These are phyloP conservation scores for Penicillium chermesinum DNA, from an alignment of 495 filamentous ascomycete genomes.

Conservation along the genomic window DNA sequence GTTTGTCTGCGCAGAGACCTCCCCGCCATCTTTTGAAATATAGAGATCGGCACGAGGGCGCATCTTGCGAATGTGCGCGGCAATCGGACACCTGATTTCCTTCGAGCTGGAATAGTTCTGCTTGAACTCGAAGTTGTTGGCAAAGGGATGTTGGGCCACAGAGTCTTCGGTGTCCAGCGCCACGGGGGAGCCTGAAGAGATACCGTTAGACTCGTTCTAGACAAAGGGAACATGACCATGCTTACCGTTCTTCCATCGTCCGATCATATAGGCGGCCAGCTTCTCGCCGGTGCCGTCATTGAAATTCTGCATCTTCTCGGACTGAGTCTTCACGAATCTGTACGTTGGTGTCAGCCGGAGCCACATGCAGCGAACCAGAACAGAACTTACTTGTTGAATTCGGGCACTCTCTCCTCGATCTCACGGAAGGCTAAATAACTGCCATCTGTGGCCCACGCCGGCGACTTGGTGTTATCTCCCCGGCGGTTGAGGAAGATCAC, in stretches of 20 bases:
- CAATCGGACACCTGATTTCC: slow-evolving; percentile 29
- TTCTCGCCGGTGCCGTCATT: slow-evolving; percentile 15
- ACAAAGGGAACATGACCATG: not conserved
- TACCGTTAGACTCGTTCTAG: not conserved
- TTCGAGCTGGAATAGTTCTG: slow-evolving; percentile 12
- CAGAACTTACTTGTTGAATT: slow-evolving; percentile 21
- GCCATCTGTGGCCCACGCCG: slow-evolving; percentile 30
- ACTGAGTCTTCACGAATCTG: slow-evolving; percentile 11
- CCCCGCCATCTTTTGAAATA: not conserved
- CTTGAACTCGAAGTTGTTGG: slow-evolving; percentile 29
- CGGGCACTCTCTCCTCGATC: slow-evolving; percentile 28
- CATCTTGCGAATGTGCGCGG: slow-evolving; percentile 35
- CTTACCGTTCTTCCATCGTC: slow-evolving; percentile 35
- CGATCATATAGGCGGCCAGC: slow-evolving; percentile 31
- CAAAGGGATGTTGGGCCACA: not conserved
- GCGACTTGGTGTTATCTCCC: slow-evolving; percentile 12
- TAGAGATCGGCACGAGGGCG: slow-evolving; percentile 21
- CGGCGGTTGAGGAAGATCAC: slow-evolving; percentile 11
- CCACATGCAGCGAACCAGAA: not conserved
- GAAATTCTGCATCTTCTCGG: slow-evolving; percentile 4
- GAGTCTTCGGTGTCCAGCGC: slow-evolving; percentile 3
- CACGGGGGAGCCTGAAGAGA: slow-evolving; percentile 8
- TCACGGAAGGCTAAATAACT: slow-evolving; percentile 37
- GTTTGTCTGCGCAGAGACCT: not conserved
- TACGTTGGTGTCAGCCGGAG: not conserved